Evolutionary conservation across 257 asterid species (phyloP).

Genomic region (Lithospermum erythrorhizon): DNA sequence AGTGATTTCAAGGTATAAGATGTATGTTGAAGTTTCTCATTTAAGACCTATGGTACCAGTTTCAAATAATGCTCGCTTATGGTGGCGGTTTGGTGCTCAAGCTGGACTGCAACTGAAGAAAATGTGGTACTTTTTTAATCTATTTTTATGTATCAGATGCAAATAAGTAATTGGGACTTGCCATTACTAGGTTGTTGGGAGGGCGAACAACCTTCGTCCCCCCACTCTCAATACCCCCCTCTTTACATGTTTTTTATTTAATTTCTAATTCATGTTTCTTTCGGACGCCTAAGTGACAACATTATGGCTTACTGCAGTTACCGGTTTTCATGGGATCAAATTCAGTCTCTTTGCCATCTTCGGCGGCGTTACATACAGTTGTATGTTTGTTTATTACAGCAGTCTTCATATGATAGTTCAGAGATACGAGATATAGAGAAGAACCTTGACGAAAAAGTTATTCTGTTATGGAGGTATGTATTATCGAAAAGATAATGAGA

Average conservation of each 20-base stretch:
- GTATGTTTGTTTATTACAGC: constrained; percentile 79
- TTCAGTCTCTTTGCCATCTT: constrained; percentile 66
- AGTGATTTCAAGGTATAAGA: constrained; percentile 72
- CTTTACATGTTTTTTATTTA: constrained; percentile 6
- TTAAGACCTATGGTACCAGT: constrained; percentile 80
- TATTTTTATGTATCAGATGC: neutral
- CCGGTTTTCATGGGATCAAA: constrained; percentile 86
- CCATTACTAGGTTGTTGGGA: neutral
- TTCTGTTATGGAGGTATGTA: constrained; percentile 85
- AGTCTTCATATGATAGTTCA: constrained; percentile 30
- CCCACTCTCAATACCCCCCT: neutral
- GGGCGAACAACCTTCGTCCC: neutral
- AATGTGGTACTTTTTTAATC: constrained; percentile 50
- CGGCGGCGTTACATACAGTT: constrained; percentile 85
- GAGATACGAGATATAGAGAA: constrained; percentile 66
- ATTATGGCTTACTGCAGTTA: constrained; percentile 38
- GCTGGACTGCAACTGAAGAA: constrained; percentile 82
- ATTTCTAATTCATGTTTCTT: constrained; percentile 6
- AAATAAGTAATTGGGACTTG: neutral
- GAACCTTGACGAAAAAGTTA: constrained; percentile 89
- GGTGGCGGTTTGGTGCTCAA: constrained; percentile 99
- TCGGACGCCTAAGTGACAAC: constrained; percentile 5
- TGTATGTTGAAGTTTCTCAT: constrained; percentile 71
- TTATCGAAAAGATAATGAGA: constrained; percentile 3
- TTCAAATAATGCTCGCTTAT: constrained; percentile 40